Conservation (phyloP, 179 eudicot species). For the Gypsophila paniculata region DNA sequence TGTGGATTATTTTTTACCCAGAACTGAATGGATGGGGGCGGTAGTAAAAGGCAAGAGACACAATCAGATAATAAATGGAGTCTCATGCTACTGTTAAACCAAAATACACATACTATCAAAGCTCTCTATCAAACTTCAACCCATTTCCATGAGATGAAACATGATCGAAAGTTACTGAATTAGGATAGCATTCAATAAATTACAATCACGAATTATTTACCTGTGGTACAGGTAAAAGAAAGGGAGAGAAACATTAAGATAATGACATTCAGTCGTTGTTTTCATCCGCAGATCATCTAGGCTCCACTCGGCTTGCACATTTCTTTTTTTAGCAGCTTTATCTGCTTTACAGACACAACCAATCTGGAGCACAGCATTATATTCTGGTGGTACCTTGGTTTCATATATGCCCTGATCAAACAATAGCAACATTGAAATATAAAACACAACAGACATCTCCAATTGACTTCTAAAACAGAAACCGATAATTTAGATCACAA, state of each 20-base stretch:
- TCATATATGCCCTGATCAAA: slow-evolving; percentile 84
- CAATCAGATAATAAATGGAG: neutral
- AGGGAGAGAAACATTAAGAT: slow-evolving; percentile 64
- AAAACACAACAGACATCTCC: neutral
- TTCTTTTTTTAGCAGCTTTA: slow-evolving; percentile 68
- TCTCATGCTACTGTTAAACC: neutral
- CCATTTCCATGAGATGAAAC: neutral
- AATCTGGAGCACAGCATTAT: slow-evolving; percentile 73
- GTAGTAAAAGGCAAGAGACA: neutral
- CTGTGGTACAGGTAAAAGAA: slow-evolving; percentile 95
- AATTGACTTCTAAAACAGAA: slow-evolving; percentile 7
- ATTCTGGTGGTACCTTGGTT: slow-evolving; percentile 71
- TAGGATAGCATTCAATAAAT: neutral
- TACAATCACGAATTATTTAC: slow-evolving; percentile 33
- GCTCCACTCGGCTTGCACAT: slow-evolving; percentile 69
- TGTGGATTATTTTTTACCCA: too few relatives aligned
- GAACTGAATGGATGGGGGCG: too few relatives aligned
- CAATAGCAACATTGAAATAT: slow-evolving; percentile 15
- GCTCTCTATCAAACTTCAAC: neutral
- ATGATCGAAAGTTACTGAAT: neutral
- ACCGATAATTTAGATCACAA: neutral
- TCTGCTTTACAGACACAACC: slow-evolving; percentile 97
- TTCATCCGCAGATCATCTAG: slow-evolving; percentile 83
- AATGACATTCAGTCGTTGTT: slow-evolving; percentile 83
- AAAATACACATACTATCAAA: too few relatives aligned